Evolutionary conservation across 2,329 filamentous ascomycete genomes (phyloP), one percentile per base, ranked within the genome.

Genomic region (Coniochaeta sp.): DNA sequence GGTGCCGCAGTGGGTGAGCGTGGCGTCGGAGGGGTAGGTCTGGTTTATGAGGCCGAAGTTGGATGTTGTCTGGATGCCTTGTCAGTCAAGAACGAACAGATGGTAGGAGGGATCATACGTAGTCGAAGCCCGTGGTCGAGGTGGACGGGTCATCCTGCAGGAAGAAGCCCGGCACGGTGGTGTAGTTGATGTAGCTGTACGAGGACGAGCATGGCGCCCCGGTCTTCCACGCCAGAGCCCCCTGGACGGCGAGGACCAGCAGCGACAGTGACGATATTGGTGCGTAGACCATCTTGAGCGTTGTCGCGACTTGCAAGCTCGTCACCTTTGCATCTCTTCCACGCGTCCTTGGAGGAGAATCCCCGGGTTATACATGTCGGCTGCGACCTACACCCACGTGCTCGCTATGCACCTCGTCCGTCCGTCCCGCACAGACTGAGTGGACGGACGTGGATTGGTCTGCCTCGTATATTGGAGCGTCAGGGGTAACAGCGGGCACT

Each of bases 41-140:
- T 81, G 80, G 66, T 88, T 80, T 63, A 90, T 79, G 24, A 90
- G 76, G 30, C 88, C 88, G 67, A 88, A 88, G 73, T 89, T 89
- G 60, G 74, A 75, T 32, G 77, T 72, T 28, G 80, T 83, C 84
- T 88, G 61, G 22, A 56, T 14, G 40, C 57, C 61, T 26, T 66
- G 58, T 64, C 58, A 52, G 30, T 16, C 6, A 9, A 3, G 26
- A 14, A 7, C 1, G 17, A 3, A 22, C 5, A 52, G 22, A 50
- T 28, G 19, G 52, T 4, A 12, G 17, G 19, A 55, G 60, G 6
- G 56, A 60, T 67, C 79, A 67, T 70, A 89, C 86, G 67, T 89
- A 89, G 71, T 89, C 84, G 70, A 89, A 89, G 2, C 72, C 79
- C 1, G 69, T 74, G 1, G 84, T 72, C 60, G 83, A 73, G 0